Base-by-base conservation (phyloP, 495 filamentous ascomycete species). In the Aspergillus steynii region DNA sequence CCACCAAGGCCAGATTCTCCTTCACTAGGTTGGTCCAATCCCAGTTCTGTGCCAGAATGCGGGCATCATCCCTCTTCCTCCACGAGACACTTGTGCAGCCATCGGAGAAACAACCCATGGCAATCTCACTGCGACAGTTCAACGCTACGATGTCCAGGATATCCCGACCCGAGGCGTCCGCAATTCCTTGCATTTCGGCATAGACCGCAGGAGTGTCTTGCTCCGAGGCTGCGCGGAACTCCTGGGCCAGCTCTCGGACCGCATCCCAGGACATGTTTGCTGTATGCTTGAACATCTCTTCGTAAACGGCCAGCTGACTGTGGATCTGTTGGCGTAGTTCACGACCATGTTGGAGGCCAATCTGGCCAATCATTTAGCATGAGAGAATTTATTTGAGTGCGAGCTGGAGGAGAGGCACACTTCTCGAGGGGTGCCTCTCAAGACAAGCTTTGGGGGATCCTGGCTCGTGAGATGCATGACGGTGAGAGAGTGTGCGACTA, bases 81-180 rank as follows among this genome's bases (percentile, higher is more conserved):
- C 82, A 88, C 10, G 75, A 81, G 2, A 90, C 58, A 34, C 81
- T 78, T 3, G 88, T 88, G 60, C 88, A 89, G 27, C 86, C 87
- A 60, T 90, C 88, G 9, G 78, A 79, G 62, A 86, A 87, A 46
- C 80, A 70, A 3, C 88, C 88, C 53, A 87, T 84, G 0, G 82
- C 79, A 58, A 90, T 89, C 71, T 90, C 87, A 4, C 85, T 90
- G 25, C 88, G 81, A 25, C 87, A 80, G 59, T 91, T 90, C 47
- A 90, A 61, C 5, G 88, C 86, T 7, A 90, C 70, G 47, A 91
- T 86, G 59, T 87, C 83, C 0, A 82, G 65, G 29, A 88, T 72
- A 12, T 77, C 65, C 14, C 82, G 61, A 1, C 67, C 71, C 0
- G 87, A 80, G 12, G 86, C 88, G n/a, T 84, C 77, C 0, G 87